Evolutionary conservation across 2,329 filamentous ascomycete genomes (phyloP), one percentile per base, ranked within the genome.

Genomic region (Onygenales sp.): DNA sequence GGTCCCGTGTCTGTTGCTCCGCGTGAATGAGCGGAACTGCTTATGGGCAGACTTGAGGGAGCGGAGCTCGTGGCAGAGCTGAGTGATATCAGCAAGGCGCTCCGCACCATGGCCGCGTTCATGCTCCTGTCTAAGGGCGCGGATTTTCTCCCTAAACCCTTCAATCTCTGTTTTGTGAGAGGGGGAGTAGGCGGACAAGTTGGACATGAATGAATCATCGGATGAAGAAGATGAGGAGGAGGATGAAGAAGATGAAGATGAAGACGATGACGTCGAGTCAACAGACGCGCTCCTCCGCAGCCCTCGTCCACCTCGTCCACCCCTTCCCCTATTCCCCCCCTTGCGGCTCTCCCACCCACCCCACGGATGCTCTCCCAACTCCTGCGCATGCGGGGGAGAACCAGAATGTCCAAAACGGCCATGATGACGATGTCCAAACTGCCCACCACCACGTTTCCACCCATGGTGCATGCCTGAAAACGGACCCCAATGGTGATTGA

Each of bases 191-290:
- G 47, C 27, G 21, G 47, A 49, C 2, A 41, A 13, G 14, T 17
- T n/a, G 36, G 47, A 41, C 7, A 41, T 35, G 17, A 53, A 47
- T 5, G 31, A 53, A 8, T 36, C 33, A 9, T 55, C 46, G 27
- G 54, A 55, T 13, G 53, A 50, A 6, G 41, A 53, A n/a, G 45
- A 45, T 11, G 38, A 43, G n/a, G 31, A 39, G 4, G 55, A 54
- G 10, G 53, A 55, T 10, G 57, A 59, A 1, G 55, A 57, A 3
- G 54, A 53, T 27, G 53, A 55, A 7, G 50, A 55, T 6, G 47
- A 57, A 7, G 57, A 27, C 3, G 49, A 59, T 17, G 54, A 57
- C 5, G 43, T 7, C n/a, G 56, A 57, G 14, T 51, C 55, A 21
- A 56, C 49, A 17, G 57, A 59, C 17, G 52, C 45, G 10, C 47